phyloP scores from a whole-genome alignment of 768 basidiomycete species.

The Termitomyces sp. region DNA sequence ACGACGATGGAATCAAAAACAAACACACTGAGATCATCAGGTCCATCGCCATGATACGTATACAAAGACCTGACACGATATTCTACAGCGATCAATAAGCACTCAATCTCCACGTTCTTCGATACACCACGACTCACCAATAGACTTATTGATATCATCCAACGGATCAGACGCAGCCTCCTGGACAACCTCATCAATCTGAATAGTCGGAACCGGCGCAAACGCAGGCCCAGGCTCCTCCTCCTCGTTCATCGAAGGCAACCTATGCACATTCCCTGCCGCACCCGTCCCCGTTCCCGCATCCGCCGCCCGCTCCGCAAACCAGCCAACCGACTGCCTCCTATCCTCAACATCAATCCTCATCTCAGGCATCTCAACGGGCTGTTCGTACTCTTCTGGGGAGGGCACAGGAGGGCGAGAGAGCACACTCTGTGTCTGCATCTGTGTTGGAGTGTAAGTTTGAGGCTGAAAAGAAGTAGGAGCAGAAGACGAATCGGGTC shows the following conservation, averaged over 20 bases:
- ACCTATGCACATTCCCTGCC: slow-evolving; percentile 27
- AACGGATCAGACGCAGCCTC: slow-evolving; percentile 50
- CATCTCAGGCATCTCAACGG: slow-evolving; percentile 33
- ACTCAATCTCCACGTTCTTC: neutral
- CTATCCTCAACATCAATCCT: slow-evolving; percentile 37
- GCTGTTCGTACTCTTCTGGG: slow-evolving; percentile 17
- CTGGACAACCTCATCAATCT: slow-evolving; percentile 44
- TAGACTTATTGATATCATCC: slow-evolving; percentile 70
- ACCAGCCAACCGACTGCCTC: slow-evolving; percentile 90
- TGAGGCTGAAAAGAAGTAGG: neutral
- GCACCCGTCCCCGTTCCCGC: slow-evolving; percentile 34
- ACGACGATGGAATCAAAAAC: neutral
- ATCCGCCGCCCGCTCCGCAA: slow-evolving; percentile 82
- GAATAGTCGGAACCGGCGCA: slow-evolving; percentile 61
- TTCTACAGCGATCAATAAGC: slow-evolving; percentile 39
- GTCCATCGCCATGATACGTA: slow-evolving; percentile 80
- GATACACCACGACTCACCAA: slow-evolving; percentile 39
- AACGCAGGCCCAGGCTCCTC: slow-evolving; percentile 28
- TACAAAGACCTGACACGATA: slow-evolving; percentile 79
- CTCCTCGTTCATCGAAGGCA: slow-evolving; percentile 59
- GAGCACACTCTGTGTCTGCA: slow-evolving; percentile 13
- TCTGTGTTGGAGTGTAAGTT: neutral
- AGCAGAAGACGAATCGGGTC: slow-evolving; percentile 41
- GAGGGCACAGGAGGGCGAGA: slow-evolving; percentile 16
- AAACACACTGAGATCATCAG: slow-evolving; percentile 82